Percentiles rank a stretch among this genome's conserved stretches.
These are phyloP conservation scores for Saccharomycopsis sp. DNA, from an alignment of 805 yeast genomes.

Conservation along the genomic window DNA sequence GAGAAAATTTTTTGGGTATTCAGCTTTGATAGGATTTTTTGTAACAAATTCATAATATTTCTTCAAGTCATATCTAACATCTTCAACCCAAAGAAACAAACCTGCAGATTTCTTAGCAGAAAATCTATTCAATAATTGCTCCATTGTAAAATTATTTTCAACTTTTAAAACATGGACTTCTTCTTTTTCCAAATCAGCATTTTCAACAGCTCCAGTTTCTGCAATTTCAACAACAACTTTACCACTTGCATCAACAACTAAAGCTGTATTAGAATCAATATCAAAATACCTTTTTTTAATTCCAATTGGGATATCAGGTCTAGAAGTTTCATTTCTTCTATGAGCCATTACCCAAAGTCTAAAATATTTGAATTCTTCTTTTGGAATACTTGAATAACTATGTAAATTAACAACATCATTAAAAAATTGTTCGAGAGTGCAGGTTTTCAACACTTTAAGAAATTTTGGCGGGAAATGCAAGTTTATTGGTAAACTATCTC, in stretches of 20 bases:
- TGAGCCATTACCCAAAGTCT: conserved; percentile 57
- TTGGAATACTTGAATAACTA: conserved; percentile 26
- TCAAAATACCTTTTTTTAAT: conserved; percentile 14
- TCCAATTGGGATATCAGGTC: conserved; percentile 42
- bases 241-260: conserved; percentile 17
- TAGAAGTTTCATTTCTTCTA: conserved; percentile 59
- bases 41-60: conserved; percentile 1
- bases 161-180: conserved; percentile 11
- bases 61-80: conserved; percentile 23
- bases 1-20: conserved; percentile 14
- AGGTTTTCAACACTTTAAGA: conserved; percentile 43
- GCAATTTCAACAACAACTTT: conserved; percentile 1
- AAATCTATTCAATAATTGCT: conserved; percentile 37
- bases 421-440: conserved; percentile 40
- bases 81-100: conserved; percentile 59
- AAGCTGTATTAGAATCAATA: conserved; percentile 15
- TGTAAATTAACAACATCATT: conserved; percentile 34
- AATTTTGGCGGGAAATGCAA: conserved; percentile 17
- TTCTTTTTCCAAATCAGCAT: conserved; percentile 12
- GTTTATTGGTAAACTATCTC: too few species aligned
- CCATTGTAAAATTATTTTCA: conserved; percentile 24
- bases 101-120: conserved; percentile 38
- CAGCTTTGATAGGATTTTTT: too few species aligned
- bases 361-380: conserved; percentile 27
- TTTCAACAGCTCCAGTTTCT: neutral